Evolutionary conservation across 2,329 filamentous ascomycete species (phyloP).

Genomic region (Nothophoma quercina): DNA sequence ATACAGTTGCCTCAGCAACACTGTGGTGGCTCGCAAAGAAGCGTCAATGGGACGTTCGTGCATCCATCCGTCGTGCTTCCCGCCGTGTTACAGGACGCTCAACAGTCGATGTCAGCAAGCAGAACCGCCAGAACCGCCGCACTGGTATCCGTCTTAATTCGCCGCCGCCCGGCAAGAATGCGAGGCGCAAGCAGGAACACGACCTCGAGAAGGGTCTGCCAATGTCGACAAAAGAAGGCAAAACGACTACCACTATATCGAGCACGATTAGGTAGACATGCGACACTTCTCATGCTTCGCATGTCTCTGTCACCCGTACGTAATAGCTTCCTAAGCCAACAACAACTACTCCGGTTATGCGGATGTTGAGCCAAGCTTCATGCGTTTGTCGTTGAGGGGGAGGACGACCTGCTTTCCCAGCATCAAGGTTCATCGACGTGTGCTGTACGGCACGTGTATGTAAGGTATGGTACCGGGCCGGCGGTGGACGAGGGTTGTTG

Average conservation of each 20-base stretch:
- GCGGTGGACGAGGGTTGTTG: neutral
- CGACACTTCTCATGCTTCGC: neutral
- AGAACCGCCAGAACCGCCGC: conserved; percentile 44
- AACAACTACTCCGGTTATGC: neutral
- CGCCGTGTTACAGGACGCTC: conserved; percentile 54
- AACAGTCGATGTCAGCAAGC: conserved; percentile 31
- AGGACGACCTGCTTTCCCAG: neutral
- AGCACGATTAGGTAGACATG: conserved; percentile 30
- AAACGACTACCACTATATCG: conserved; percentile 46
- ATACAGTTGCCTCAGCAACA: conserved; percentile 66
- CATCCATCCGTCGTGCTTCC: conserved; percentile 72
- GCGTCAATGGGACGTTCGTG: conserved; percentile 80
- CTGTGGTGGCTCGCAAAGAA: conserved; percentile 86
- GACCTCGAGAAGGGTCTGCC: conserved; percentile 48
- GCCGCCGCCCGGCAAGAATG: conserved; percentile 39
- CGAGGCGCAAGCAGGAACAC: conserved; percentile 27
- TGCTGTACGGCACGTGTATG: neutral
- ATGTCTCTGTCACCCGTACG: neutral
- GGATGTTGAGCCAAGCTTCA: conserved; percentile 8
- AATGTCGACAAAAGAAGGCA: conserved; percentile 30
- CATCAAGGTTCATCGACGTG: neutral
- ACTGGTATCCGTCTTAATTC: conserved; percentile 47
- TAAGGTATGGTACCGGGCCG: neutral
- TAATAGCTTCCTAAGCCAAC: neutral
- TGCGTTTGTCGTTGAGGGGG: neutral